A percentile compares a stretch with the other conserved stretches of the same genome.
These are phyloP conservation scores for Vaccinium vitisidaea DNA, from an alignment of 148 eudicot species.

Conservation along the genomic window DNA sequence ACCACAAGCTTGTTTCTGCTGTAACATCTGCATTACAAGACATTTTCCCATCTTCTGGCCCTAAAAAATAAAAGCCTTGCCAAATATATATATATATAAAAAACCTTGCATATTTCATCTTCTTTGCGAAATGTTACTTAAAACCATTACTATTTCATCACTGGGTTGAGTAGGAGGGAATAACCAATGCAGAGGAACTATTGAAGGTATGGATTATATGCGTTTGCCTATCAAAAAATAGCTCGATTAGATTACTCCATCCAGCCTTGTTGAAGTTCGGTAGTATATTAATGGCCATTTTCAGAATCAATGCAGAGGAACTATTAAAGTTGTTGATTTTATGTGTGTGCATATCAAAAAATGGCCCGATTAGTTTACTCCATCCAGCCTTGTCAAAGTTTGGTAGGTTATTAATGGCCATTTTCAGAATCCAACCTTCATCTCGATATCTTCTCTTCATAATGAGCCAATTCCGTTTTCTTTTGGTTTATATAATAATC, in stretches of 20 bases:
- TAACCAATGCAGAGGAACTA: not conserved
- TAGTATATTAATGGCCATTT: too few relatives aligned
- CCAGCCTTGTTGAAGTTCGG: too few relatives aligned
- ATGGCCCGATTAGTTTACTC: not conserved
- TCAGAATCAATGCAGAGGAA: too few relatives aligned
- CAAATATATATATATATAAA: too few relatives aligned
- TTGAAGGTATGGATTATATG: not conserved
- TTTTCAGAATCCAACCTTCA: not conserved
- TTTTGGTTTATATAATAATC: not conserved
- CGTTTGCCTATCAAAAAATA: not conserved
- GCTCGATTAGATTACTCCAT: too few relatives aligned
- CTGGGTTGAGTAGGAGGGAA: not conserved
- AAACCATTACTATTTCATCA: not conserved
- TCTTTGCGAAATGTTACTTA: not conserved
- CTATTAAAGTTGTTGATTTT: too few relatives aligned
- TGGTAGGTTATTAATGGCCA: not conserved
- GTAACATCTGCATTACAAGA: not conserved
- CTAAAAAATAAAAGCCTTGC: not conserved
- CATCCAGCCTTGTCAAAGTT: not conserved
- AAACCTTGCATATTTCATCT: not conserved
- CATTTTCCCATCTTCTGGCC: not conserved
- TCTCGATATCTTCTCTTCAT: not conserved
- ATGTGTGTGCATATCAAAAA: too few relatives aligned
- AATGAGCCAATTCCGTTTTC: not conserved
- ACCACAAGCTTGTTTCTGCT: not conserved